Evolutionary conservation across 106 monocot genomes (phyloP), one percentile per base, ranked within the genome.

Genomic region (Amphibolis antarctica): DNA sequence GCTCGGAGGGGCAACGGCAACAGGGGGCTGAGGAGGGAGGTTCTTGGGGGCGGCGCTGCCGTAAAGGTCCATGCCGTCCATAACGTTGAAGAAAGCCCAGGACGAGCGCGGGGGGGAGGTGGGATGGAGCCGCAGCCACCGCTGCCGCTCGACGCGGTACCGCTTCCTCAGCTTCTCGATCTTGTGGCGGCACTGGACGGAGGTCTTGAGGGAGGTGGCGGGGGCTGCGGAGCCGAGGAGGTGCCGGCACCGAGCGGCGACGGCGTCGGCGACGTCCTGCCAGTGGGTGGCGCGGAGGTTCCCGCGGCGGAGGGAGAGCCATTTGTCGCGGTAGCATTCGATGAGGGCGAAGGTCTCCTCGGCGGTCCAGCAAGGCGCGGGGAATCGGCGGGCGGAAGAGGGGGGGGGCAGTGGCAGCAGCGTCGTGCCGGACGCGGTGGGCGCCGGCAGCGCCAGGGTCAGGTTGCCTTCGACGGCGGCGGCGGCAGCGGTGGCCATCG

Each of bases 171-270:
- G 69, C 69, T 75, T 75, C 62, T 75, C 75, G 27, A 75, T 56
- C 69, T 75, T 96, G 76, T 96, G 96, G 46, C 96, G 86, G 78
- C 96, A 96, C 86, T 96, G 96, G 70, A 96, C 76, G 52, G 90
- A 63, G 63, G 96, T 82, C 76, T 96, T 96, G 25, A 59, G 42
- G 5, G n/a, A 23, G 19, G 80, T 59, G 15, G 82, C 59, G 0
- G 81, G n/a, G 18, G 51, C 44, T 1, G 17, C 60, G 17, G 57
- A 57, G 26, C 26, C 48, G 21, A 81, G 73, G 22, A 73, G 53
- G 59, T 46, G 50, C 48, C 36, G 22, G 69, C 85, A 85, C 19
- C 88, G 81, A 9, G 22, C 30, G 27, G 76, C 52, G 42, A 96
- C 80, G 57, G 66, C 66, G 46, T 69, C 69, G 59, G 96, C 86